Evolutionary conservation across 2,329 filamentous ascomycete species (phyloP), one percentile per base, ranked within the genome.

Genomic region (Pseudogymnoascus pannorum): DNA sequence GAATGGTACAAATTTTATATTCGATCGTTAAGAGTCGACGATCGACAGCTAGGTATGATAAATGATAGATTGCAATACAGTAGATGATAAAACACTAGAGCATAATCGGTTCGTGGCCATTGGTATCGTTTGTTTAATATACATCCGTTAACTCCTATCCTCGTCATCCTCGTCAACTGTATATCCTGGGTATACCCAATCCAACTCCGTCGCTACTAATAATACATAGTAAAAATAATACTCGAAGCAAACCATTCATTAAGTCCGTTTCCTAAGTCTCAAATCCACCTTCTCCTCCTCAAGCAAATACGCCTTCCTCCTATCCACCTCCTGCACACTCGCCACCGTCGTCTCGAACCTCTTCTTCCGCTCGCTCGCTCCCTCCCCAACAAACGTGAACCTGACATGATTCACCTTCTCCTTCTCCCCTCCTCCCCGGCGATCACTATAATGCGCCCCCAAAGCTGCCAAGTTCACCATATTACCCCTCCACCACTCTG

Each of bases 391-490:
- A 11, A 60, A 60, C 4, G 38, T 40, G 29, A 22, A 61, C 24
- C 31, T 57, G 57, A 61, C 44, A 38, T 57, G 57, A 11, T 58
- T 58, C 26, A 61, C 3, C 44, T 61, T 61, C 20, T 61, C 26
- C 29, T 38, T 38, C 26, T 51, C 16, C 5, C 26, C 26, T 57
- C 38, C 33, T n/a, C 24, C 59, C 7, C 18, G 26, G 7, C 11
- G 2, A n/a, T 57, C 48, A 36, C 58, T 5, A 18, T 54, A 38
- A 26, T 61, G 59, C 20, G 20, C 26, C 1, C 59, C 59, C 7
- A 61, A 16, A 11, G 57, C 44, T 1, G 59, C 59, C 31, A 61
- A 35, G n/a, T 61, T 61, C 36, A 61, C 57, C 44, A 57, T 61
- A 2, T 9, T 20, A n/a, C 42, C 42, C 14, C 18, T 58, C 14